Percentiles rank a stretch among this genome's conserved stretches.
Conservation (phyloP, 257 asterid species). For the Sherardia arvensis region DNA sequence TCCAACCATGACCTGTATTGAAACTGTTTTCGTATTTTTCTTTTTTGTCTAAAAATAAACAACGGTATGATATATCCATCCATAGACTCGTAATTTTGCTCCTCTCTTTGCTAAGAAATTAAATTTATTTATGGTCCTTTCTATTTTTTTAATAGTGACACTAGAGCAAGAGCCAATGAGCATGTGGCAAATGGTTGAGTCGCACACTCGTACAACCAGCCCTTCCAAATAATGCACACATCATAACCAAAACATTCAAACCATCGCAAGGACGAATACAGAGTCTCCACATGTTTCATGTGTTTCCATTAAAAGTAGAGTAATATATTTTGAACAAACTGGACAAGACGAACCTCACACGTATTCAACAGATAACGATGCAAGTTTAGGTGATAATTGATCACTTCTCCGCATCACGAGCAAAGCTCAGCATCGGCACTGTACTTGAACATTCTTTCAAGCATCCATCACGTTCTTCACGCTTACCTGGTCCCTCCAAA, state of each 20-base stretch:
- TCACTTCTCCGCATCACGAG: neutral
- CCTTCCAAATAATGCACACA: neutral
- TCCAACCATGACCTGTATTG: too few species aligned
- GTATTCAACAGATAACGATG: neutral
- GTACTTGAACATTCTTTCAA: neutral
- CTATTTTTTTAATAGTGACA: too few species aligned
- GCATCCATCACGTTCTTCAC: neutral
- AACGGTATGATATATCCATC: too few species aligned
- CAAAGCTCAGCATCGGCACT: neutral
- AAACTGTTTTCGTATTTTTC: too few species aligned
- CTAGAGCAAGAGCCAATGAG: neutral
- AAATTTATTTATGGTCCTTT: neutral
- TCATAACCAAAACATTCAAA: neutral
- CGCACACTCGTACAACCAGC: neutral
- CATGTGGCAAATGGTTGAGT: neutral
- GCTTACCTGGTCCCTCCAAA: neutral
- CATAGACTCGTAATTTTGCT: too few species aligned
- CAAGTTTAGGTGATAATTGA: neutral
- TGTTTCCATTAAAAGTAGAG: neutral
- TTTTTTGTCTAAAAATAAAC: too few species aligned
- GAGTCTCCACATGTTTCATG: neutral
- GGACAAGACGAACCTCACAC: neutral
- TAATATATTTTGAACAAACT: neutral
- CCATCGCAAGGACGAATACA: neutral
- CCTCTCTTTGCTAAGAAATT: neutral